A percentile compares a stretch with the other conserved stretches of the same genome.
Evolutionary conservation across 139 green algal genomes (phyloP).

Genomic region (Zygnema circumcarinatum): DNA sequence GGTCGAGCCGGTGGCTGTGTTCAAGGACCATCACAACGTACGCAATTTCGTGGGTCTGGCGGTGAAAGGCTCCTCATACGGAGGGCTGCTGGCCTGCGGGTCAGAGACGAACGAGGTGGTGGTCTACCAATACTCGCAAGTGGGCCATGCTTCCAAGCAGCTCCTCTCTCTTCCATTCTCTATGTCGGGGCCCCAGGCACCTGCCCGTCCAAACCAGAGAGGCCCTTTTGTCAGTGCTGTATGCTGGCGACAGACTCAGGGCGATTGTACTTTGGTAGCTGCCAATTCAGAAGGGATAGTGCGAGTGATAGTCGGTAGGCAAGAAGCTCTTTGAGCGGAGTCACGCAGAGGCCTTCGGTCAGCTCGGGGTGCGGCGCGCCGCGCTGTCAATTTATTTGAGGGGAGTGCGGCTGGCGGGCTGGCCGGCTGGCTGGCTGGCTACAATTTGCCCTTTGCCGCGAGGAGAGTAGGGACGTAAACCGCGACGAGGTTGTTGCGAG

Average conservation of each 20-base stretch:
- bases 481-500: too few species aligned
- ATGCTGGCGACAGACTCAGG: slow-evolving; percentile 16
- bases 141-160: neutral
- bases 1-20: neutral
- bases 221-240: slow-evolving; percentile 48
- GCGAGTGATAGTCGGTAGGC: slow-evolving; percentile 17
- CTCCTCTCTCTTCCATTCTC: slow-evolving; percentile 14
- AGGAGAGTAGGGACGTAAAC: too few species aligned
- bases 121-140: slow-evolving; percentile 20
- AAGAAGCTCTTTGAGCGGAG: neutral
- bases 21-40: slow-evolving; percentile 38
- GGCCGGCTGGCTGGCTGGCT: too few species aligned
- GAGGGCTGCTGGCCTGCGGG: slow-evolving; percentile 27
- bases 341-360: too few species aligned
- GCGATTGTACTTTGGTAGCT: slow-evolving; percentile 18
- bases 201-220: slow-evolving; percentile 10
- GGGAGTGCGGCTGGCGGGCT: too few species aligned
- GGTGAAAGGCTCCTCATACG: neutral
- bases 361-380: too few species aligned
- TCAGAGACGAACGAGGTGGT: slow-evolving; percentile 53
- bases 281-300: slow-evolving; percentile 45
- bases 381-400: too few species aligned
- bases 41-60: slow-evolving; percentile 50
- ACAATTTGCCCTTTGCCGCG: too few species aligned
- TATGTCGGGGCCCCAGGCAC: neutral